Evolutionary conservation across 768 basidiomycete species (phyloP).

Genomic region (Mycena rosella): DNA sequence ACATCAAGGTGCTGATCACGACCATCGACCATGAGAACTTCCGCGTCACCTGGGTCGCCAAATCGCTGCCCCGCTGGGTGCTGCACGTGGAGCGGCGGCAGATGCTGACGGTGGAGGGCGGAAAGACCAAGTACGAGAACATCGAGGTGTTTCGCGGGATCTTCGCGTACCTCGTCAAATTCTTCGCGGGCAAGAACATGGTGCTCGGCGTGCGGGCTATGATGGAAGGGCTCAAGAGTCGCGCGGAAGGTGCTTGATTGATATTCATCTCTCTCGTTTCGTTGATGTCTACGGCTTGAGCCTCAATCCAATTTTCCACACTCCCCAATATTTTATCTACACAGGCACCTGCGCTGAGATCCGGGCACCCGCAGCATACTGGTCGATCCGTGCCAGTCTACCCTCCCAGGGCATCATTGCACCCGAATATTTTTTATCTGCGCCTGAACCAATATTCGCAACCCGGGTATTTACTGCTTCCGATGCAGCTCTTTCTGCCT

Average conservation of each 20-base stretch:
- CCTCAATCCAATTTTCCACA: neutral
- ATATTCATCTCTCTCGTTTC: neutral
- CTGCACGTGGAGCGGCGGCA: constrained; percentile 69
- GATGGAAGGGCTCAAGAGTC: constrained; percentile 29
- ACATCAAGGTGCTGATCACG: constrained; percentile 51
- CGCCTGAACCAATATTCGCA: too few relatives aligned
- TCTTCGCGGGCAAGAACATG: constrained; percentile 21
- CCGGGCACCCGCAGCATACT: too few relatives aligned
- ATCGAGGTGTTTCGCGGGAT: constrained; percentile 70
- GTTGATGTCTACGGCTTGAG: neutral
- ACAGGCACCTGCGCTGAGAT: too few relatives aligned
- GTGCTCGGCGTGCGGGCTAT: constrained; percentile 26
- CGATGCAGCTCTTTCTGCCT: too few relatives aligned
- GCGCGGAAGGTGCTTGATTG: constrained; percentile 17
- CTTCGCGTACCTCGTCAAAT: constrained; percentile 62
- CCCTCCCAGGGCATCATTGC: too few relatives aligned
- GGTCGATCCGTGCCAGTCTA: too few relatives aligned
- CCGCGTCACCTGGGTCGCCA: constrained; percentile 66
- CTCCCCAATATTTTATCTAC: neutral
- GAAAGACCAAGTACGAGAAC: constrained; percentile 74
- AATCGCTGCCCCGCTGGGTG: constrained; percentile 15
- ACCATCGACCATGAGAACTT: constrained; percentile 64
- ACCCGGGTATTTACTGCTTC: too few relatives aligned
- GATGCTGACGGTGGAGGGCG: constrained; percentile 57
- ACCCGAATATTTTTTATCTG: too few relatives aligned